Conservation (phyloP, 1,284 basidiomycete genomes). For the Austroboletus novae-zelandiae region DNA sequence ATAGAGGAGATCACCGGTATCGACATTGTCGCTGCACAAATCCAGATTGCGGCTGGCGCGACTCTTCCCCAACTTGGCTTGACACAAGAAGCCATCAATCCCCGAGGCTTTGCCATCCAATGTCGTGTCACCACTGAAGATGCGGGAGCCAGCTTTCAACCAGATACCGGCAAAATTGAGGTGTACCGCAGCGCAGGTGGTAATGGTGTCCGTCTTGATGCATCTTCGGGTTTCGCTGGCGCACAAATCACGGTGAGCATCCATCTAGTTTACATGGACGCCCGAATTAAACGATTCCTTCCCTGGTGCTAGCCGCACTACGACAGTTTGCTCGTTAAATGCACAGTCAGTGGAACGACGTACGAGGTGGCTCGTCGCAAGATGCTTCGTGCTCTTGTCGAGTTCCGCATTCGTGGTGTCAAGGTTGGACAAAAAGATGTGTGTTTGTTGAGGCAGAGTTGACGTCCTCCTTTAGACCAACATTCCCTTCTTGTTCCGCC, state of each 20-base stretch:
- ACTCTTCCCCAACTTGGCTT: slow-evolving; percentile 94
- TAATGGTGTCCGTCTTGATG: slow-evolving; percentile 97
- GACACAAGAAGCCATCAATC: slow-evolving; percentile 94
- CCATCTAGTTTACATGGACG: background rate
- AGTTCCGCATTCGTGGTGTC: slow-evolving; percentile 99
- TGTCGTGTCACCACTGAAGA: slow-evolving; percentile 99
- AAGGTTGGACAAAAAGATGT: slow-evolving; percentile 54
- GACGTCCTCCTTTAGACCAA: slow-evolving; percentile 68
- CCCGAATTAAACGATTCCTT: background rate
- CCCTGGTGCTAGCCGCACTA: slow-evolving; percentile 77
- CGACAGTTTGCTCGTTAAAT: slow-evolving; percentile 97
- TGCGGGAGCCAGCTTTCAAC: slow-evolving; percentile 88
- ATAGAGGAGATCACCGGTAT: slow-evolving; percentile 98
- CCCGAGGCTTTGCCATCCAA: slow-evolving; percentile 97
- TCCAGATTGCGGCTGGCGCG: slow-evolving; percentile 97
- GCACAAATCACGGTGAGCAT: slow-evolving; percentile 92
- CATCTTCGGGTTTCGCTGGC: slow-evolving; percentile 96
- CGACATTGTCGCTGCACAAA: slow-evolving; percentile 97
- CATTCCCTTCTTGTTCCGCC: slow-evolving; percentile 98
- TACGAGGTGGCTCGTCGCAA: slow-evolving; percentile 98
- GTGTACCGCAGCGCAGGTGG: slow-evolving; percentile 99
- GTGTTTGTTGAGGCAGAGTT: background rate
- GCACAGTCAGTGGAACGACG: slow-evolving; percentile 93
- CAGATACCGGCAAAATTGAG: slow-evolving; percentile 99
- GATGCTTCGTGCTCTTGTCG: slow-evolving; percentile 98